phyloP scores from a whole-genome alignment of 768 basidiomycete genomes.

The Boletus pseudo-olivaceus region DNA sequence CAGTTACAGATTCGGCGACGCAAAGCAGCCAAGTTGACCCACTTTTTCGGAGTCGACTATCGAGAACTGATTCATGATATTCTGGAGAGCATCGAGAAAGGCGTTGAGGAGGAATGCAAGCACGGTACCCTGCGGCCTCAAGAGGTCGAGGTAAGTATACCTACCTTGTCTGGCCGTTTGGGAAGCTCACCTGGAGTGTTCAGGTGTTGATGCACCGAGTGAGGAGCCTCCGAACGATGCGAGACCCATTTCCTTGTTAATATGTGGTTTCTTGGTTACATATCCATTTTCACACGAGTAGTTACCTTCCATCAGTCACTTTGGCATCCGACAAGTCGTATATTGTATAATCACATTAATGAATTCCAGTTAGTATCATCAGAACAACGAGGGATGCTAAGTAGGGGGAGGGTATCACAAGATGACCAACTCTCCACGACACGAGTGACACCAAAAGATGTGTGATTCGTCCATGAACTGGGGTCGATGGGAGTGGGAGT shows the following conservation, averaged over 20 bases:
- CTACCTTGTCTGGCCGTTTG: not conserved
- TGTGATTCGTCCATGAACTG: conserved; percentile 88
- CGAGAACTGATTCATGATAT: conserved; percentile 73
- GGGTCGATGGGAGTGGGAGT: conserved; percentile 38
- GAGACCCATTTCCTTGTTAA: conserved; percentile 13
- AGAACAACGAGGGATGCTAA: not conserved
- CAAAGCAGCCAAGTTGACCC: conserved; percentile 77
- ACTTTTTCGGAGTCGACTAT: conserved; percentile 88
- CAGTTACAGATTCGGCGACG: conserved; percentile 68
- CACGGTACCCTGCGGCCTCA: conserved; percentile 61
- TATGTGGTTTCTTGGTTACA: conserved; percentile 5
- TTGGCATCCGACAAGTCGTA: conserved; percentile 7
- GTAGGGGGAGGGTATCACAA: conserved; percentile 33
- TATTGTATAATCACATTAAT: conserved; percentile 19
- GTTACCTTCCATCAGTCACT: not conserved
- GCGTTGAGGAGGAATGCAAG: conserved; percentile 62
- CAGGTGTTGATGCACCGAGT: conserved; percentile 48
- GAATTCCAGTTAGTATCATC: conserved; percentile 16
- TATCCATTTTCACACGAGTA: not conserved
- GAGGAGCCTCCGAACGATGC: conserved; percentile 26
- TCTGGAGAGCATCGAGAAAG: conserved; percentile 77
- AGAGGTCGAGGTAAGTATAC: conserved; percentile 63
- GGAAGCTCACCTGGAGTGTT: conserved; percentile 7
- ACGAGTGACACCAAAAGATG: conserved; percentile 86
- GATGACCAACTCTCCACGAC: conserved; percentile 78